Evolutionary conservation across 2,329 filamentous ascomycete genomes (phyloP).

Genomic region (Dryadomyces sulphureus): DNA sequence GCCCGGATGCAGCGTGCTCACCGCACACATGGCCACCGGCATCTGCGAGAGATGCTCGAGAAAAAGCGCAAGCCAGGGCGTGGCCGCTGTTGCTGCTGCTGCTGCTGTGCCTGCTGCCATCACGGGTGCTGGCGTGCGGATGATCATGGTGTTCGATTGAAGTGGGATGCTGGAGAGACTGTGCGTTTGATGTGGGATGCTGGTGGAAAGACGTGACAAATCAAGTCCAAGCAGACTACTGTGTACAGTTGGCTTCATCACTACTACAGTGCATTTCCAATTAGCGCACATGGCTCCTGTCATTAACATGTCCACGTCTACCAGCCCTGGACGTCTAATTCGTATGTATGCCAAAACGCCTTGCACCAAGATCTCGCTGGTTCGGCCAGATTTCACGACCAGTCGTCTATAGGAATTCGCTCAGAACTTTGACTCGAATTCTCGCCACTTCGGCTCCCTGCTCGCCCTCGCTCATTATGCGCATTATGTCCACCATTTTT

Average conservation of each 20-base stretch:
- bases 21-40: conserved; percentile 31
- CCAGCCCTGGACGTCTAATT: background rate
- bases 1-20: conserved; percentile 31
- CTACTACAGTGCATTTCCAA: too few species aligned
- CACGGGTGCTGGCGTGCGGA: conserved; percentile 3
- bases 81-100: conserved; percentile 14
- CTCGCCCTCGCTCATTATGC: conserved; percentile 38
- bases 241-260: too few species aligned
- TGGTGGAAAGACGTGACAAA: too few species aligned
- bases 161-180: too few species aligned
- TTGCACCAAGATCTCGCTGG: background rate
- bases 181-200: too few species aligned
- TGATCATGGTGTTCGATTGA: conserved; percentile 2
- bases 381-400: background rate
- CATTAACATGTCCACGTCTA: background rate
- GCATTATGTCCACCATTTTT: conserved; percentile 48
- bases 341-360: background rate
- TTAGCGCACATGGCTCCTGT: background rate
- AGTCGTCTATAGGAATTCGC: conserved; percentile 28
- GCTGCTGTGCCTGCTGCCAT: conserved; percentile 1
- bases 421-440: conserved; percentile 43
- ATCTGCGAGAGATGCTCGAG: conserved; percentile 33
- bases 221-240: too few species aligned
- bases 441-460: conserved; percentile 43
- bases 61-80: conserved; percentile 40